Conservation (phyloP, 2,329 filamentous ascomycete genomes). For the Ophidiomyces ophidiicola region DNA sequence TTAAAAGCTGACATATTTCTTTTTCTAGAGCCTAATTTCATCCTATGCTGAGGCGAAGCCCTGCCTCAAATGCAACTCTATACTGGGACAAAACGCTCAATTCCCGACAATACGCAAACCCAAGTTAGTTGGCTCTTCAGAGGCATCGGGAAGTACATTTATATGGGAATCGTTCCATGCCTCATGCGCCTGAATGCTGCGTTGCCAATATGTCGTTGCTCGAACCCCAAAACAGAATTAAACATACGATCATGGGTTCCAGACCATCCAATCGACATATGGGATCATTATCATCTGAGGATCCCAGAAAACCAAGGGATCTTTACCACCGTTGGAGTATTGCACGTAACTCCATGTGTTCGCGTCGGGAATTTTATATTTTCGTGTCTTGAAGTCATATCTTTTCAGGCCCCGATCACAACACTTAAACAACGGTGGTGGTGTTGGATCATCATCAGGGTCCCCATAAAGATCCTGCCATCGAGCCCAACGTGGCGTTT, state of each 20-base stretch:
- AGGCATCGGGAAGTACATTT: conserved; percentile 16
- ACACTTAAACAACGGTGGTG: conserved; percentile 14
- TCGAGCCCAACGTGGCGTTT: conserved; percentile 14
- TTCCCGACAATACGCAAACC: conserved; percentile 29
- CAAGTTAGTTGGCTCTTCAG: conserved; percentile 15
- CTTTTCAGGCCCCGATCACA: conserved; percentile 18
- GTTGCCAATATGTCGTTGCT: too few species aligned
- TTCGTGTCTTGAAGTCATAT: conserved; percentile 26
- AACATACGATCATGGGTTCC: neutral
- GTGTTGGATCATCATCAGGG: conserved; percentile 7
- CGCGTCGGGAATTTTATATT: conserved; percentile 21
- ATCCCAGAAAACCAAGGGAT: conserved; percentile 21
- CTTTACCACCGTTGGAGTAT: conserved; percentile 19
- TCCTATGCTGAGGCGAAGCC: conserved; percentile 32
- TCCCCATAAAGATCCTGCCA: conserved; percentile 15
- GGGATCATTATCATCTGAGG: conserved; percentile 16
- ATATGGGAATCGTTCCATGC: conserved; percentile 28
- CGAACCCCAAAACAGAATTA: too few species aligned
- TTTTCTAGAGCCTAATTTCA: conserved; percentile 30
- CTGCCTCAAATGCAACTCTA: conserved; percentile 29
- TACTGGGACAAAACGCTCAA: conserved; percentile 29
- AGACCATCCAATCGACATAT: neutral
- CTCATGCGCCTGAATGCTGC: conserved; percentile 18
- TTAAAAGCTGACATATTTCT: too few species aligned
- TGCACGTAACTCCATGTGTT: conserved; percentile 24